These are phyloP conservation scores for Cladosporium sp. DNA, from an alignment of 2,329 filamentous ascomycete species.

Conservation along the genomic window DNA sequence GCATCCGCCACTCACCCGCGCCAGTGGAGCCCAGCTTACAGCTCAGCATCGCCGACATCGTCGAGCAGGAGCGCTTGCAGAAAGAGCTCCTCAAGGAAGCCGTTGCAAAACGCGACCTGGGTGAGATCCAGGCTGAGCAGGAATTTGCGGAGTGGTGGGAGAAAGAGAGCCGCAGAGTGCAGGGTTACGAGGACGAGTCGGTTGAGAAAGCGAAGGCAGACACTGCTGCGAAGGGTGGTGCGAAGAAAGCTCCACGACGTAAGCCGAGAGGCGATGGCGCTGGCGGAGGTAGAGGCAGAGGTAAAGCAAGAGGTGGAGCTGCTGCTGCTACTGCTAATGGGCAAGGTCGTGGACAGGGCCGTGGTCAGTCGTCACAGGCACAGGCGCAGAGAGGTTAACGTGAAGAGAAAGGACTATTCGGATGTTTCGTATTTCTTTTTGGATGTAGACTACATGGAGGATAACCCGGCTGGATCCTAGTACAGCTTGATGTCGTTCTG, in stretches of 20 bases:
- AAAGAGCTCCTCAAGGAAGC: slow-evolving; percentile 82
- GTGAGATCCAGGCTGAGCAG: slow-evolving; percentile 96
- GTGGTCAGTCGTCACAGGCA: slow-evolving; percentile 1
- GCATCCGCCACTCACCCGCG: slow-evolving; percentile 55
- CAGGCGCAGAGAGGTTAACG: slow-evolving; percentile 13
- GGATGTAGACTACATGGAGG: neutral
- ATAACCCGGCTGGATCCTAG: slow-evolving; percentile 10
- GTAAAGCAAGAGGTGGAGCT: neutral
- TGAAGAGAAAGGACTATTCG: neutral
- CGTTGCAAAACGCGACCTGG: slow-evolving; percentile 80
- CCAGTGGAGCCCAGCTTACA: slow-evolving; percentile 67
- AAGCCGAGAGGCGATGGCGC: slow-evolving; percentile 26
- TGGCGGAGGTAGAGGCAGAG: slow-evolving; percentile 1
- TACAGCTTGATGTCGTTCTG: slow-evolving; percentile 5
- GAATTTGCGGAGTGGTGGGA: slow-evolving; percentile 98
- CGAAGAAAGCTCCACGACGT: slow-evolving; percentile 13
- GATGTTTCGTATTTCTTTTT: neutral
- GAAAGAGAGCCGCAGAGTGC: slow-evolving; percentile 71
- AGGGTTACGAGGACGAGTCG: slow-evolving; percentile 28
- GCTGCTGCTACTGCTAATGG: neutral
- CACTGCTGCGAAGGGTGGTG: slow-evolving; percentile 16
- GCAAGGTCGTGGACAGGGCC: neutral
- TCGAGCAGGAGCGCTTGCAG: slow-evolving; percentile 81
- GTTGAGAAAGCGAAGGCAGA: slow-evolving; percentile 22
- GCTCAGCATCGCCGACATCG: slow-evolving; percentile 82